These are phyloP conservation scores for Amanita subjunquillea DNA, from an alignment of 768 basidiomycete genomes.

Conservation along the genomic window DNA sequence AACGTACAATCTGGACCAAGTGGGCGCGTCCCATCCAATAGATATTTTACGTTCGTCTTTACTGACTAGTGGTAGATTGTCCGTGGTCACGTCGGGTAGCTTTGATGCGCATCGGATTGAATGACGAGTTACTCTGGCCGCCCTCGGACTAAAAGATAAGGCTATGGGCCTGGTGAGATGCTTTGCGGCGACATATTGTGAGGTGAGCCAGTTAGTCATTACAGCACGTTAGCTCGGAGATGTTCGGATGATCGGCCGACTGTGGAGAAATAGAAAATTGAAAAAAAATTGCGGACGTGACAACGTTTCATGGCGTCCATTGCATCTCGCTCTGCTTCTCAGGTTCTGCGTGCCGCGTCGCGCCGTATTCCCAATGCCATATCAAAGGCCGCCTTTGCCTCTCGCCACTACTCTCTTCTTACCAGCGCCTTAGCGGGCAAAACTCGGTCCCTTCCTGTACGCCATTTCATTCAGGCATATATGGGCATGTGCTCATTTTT, in stretches of 20 bases:
- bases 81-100: slow-evolving; percentile 7
- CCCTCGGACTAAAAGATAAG: not conserved
- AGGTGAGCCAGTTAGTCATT: no score
- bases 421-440: slow-evolving; percentile 30
- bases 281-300: not conserved
- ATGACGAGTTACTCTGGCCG: not conserved
- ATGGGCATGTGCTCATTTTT: slow-evolving; percentile 1
- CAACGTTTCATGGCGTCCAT: slow-evolving; percentile 44
- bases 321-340: slow-evolving; percentile 53
- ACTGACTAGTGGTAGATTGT: slow-evolving; percentile 42
- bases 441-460: not conserved
- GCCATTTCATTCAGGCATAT: not conserved
- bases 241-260: slow-evolving; percentile 18
- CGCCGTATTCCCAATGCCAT: slow-evolving; percentile 53
- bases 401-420: slow-evolving; percentile 56
- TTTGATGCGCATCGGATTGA: not conserved
- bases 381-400: slow-evolving; percentile 26
- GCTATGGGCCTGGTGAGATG: not conserved
- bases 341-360: slow-evolving; percentile 52
- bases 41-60: slow-evolving; percentile 52
- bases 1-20: slow-evolving; percentile 72
- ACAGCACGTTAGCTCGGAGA: slow-evolving; percentile 7
- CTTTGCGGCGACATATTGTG: no score
- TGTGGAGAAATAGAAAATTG: no score
- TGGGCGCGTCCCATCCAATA: slow-evolving; percentile 63